phyloP scores from a whole-genome alignment of 768 basidiomycete species.

The Gautieria morchelliformis region DNA sequence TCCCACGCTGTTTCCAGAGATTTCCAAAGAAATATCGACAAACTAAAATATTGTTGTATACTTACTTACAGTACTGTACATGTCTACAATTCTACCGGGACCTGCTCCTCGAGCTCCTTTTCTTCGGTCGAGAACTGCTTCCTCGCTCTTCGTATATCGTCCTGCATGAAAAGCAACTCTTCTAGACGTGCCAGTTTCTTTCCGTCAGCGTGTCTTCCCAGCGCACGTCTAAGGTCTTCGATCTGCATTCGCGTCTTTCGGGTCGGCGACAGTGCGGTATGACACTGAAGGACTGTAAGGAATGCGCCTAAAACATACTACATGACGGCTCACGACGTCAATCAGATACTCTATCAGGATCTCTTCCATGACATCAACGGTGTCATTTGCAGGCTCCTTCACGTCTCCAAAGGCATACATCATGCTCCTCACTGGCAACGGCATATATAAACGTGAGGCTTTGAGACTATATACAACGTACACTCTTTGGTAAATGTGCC shows the following conservation, averaged over 20 bases:
- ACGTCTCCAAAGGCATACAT: slow-evolving; percentile 97
- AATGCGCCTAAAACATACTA: neutral
- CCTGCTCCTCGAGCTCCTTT: slow-evolving; percentile 1
- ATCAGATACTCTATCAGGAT: slow-evolving; percentile 85
- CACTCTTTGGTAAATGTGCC: slow-evolving; percentile 77
- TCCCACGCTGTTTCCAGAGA: neutral
- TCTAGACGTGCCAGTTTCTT: slow-evolving; percentile 91
- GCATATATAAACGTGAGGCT: neutral
- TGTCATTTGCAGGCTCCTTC: slow-evolving; percentile 77
- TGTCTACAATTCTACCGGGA: neutral
- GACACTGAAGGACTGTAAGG: slow-evolving; percentile 39
- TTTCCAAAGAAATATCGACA: neutral
- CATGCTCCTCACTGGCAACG: slow-evolving; percentile 55
- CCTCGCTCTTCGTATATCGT: slow-evolving; percentile 83
- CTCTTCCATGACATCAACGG: slow-evolving; percentile 88
- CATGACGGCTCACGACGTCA: slow-evolving; percentile 56
- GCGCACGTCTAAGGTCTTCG: slow-evolving; percentile 72
- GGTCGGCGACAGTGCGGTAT: slow-evolving; percentile 58
- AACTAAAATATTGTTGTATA: neutral
- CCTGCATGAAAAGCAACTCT: slow-evolving; percentile 87
- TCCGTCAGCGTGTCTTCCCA: slow-evolving; percentile 79
- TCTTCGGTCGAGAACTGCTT: slow-evolving; percentile 44
- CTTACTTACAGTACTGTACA: neutral
- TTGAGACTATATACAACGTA: slow-evolving; percentile 28
- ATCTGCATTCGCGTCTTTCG: slow-evolving; percentile 71